Evolutionary conservation across 129 eudicot genomes (phyloP), one percentile per base, ranked within the genome.

Genomic region (Tagetes patula): DNA sequence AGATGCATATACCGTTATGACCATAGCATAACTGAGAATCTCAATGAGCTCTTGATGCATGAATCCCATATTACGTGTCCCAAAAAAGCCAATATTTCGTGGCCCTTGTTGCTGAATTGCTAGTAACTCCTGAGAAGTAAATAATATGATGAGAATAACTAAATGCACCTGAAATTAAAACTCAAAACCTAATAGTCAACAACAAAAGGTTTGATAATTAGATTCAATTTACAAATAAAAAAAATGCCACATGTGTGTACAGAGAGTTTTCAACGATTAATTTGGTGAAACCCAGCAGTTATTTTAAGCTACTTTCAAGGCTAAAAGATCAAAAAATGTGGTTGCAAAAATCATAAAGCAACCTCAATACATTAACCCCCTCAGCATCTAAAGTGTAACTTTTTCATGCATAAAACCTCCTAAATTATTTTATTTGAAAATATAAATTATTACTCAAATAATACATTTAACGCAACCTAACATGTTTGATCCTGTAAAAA

Each of bases 51-150:
- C 96, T 76, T 94, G 98, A 84, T 94, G 98, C 98, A 94, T 94
- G 84, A 94, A 94, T 41, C 96, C 98, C 98, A 94, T 94, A 78
- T 94, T 94, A 42, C 98, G 74, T 37, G 98, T 94, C 80, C 98
- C 98, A 63, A 94, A 94, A 74, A 94, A 94, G 32, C 98, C 98
- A 64, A 94, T 94, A 42, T 86, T 55, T 59, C 98, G 77, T 64
- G 98, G 98, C 42, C 98, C 98, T 94, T 90, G 92, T 81, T 94
- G 98, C 74, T 94, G 98, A 65, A 94, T 94, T 59, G 98, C 98
- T 60, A 94, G 86, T 13, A 94, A 82, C 74, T 94, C 98, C 98
- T 94, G 88, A 65, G 67, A 73, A 34, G 55, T 70, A 39, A 59
- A 61, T 8, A 64, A 31, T 33, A 38, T 46, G 31, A 37, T 67